Percentiles rank a stretch among this genome's conserved stretches.
phyloP scores from a whole-genome alignment of 2,329 filamentous ascomycete genomes.

The Neonectria neomacrospora region DNA sequence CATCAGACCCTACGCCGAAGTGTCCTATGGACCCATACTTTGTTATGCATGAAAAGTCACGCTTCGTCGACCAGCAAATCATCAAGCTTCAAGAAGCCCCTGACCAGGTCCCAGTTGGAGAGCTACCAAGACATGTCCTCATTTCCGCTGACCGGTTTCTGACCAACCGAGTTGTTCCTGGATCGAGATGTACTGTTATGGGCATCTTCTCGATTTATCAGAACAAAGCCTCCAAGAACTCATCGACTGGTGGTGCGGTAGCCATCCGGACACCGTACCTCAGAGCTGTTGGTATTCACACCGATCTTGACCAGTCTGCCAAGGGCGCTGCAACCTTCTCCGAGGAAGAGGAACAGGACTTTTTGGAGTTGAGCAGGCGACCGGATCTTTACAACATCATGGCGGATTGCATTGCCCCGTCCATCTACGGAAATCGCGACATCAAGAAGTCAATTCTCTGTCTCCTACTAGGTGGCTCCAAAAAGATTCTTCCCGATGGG shows the following conservation, averaged over 20 bases:
- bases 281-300: constrained; percentile 90
- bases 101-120: constrained; percentile 96
- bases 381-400: constrained; percentile 94
- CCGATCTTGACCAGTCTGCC: constrained; percentile 87
- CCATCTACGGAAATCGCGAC: constrained; percentile 94
- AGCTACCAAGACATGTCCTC: constrained; percentile 92
- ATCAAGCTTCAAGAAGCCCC: constrained; percentile 98
- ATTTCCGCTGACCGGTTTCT: constrained; percentile 97
- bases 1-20: constrained; percentile 75
- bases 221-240: constrained; percentile 85
- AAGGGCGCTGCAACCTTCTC: constrained; percentile 87
- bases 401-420: constrained; percentile 92
- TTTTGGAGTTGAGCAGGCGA: constrained; percentile 86
- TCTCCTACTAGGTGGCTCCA: constrained; percentile 91
- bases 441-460: constrained; percentile 99
- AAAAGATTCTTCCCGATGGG: constrained; percentile 96
- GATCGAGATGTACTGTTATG: constrained; percentile 93
- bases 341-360: constrained; percentile 97
- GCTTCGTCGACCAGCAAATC: constrained; percentile 97
- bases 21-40: constrained; percentile 97
- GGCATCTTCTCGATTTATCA: constrained; percentile 99
- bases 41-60: constrained; percentile 91
- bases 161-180: constrained; percentile 94
- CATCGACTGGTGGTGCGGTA: constrained; percentile 79
- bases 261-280: constrained; percentile 97